phyloP scores from a whole-genome alignment of 345 rosid species.

The Pistacia vera region DNA sequence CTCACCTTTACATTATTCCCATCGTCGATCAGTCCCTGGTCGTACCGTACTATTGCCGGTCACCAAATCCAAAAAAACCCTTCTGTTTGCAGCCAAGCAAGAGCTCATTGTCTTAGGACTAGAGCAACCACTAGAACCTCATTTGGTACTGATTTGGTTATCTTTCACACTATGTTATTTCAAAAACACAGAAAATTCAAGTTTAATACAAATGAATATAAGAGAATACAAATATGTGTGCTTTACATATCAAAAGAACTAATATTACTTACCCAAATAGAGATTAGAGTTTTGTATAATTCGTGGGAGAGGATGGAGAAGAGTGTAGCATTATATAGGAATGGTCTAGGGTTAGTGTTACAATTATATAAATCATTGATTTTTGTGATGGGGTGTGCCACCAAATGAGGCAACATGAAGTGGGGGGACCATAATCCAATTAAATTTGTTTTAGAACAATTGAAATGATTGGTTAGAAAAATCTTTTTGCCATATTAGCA shows the following conservation, averaged over 20 bases:
- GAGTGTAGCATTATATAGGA: not conserved
- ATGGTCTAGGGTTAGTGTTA: conserved; percentile 8
- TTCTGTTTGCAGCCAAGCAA: conserved; percentile 22
- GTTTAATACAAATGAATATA: not conserved
- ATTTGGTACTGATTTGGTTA: not conserved
- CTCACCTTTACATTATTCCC: not conserved
- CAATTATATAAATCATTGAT: not conserved
- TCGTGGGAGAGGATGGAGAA: not conserved
- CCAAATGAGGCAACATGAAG: conserved; percentile 37
- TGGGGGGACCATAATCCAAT: conserved; percentile 26
- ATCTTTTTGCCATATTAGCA: conserved; percentile 9
- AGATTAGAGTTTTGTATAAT: no score
- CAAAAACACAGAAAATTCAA: not conserved
- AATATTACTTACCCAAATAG: not conserved
- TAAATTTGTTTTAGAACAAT: conserved; percentile 9
- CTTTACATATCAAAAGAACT: not conserved
- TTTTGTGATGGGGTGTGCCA: conserved; percentile 18
- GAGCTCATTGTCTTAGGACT: conserved; percentile 16
- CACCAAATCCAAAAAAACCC: not conserved
- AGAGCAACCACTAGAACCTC: conserved; percentile 20
- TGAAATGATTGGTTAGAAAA: conserved; percentile 15
- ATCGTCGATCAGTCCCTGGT: not conserved
- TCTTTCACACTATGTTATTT: no score
- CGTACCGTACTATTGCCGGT: not conserved
- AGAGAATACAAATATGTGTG: not conserved